Base-by-base conservation (phyloP, 495 filamentous ascomycete species). In the Hyaloscypha bicolor region DNA sequence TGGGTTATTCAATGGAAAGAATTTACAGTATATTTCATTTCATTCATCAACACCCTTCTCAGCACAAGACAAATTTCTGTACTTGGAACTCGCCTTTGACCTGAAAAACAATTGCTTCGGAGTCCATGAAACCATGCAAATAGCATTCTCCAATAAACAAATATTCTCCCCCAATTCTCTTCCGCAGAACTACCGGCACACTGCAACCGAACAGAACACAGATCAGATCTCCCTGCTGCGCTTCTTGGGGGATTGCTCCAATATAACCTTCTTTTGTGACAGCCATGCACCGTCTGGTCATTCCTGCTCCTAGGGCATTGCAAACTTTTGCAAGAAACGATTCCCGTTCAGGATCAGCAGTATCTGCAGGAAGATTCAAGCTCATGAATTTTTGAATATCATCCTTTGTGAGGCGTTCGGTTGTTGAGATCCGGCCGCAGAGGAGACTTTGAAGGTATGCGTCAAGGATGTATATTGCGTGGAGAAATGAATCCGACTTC, bases 121-220 rank as follows among this genome's bases (percentile, higher is more conserved):
- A 39, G 56, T 67, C 42, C 65, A 67, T 67, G n/a, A 67, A 62
- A 4, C 65, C 65, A 45, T 67, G 45, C 9, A 67, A 2, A 45
- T 67, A 67, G 39, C 45, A 67, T 45, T 67, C 65, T 12, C 65
- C 65, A 39, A 67, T 33, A 22, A 67, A 29, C 16, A 55, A 67
- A 5, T 33, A 22, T 4, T 31, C 25, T 19, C 9, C 48, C 12
- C 25, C 31, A 8, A 3, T 6, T 11, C 6, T 25, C 11, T 39
- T 21, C 25, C 68, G 21, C 42, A 70, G 25, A 45, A 70, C 45
- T 9, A 70, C 52, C 19, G 68, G 63, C 9, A 70, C 51, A 32
- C 35, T 62, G 45, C 63, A 65, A 5, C 68, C 68, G 30, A 66
- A 63, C 6, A 70, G 51, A 19, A 70, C 52, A 56, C 63, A 66